These are phyloP conservation scores for Aspergillus puulaauensis DNA, from an alignment of 2,329 filamentous ascomycete species.

Conservation along the genomic window DNA sequence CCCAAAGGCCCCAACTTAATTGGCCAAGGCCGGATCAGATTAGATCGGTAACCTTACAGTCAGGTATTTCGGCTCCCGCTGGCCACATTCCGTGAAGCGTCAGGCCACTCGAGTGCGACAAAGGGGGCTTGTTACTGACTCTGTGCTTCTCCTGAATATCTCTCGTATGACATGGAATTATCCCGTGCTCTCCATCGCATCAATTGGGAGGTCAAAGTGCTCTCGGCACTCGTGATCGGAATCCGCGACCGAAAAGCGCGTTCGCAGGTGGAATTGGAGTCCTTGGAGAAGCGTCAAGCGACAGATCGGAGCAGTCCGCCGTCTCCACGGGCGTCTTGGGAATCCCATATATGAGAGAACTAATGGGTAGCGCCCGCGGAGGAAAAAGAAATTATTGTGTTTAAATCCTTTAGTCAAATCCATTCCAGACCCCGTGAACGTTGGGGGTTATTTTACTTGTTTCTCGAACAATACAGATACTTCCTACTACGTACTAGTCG, in stretches of 20 bases:
- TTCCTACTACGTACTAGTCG: no score
- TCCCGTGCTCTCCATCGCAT: not conserved
- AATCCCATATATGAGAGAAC: not conserved
- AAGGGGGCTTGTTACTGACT: not conserved
- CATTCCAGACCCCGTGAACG: not conserved
- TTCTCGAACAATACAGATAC: not conserved
- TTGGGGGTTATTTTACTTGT: not conserved
- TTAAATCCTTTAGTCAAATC: not conserved
- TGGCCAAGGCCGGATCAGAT: conserved; percentile 23
- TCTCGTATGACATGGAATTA: not conserved
- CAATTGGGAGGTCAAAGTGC: not conserved
- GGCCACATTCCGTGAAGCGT: conserved; percentile 8
- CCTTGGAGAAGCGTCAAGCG: not conserved
- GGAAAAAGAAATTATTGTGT: not conserved
- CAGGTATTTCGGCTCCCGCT: not conserved
- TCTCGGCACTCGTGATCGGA: not conserved
- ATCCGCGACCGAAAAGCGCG: not conserved
- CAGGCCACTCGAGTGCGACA: conserved; percentile 6
- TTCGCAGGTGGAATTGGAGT: conserved; percentile 2
- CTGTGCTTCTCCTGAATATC: not conserved
- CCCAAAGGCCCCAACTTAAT: not conserved
- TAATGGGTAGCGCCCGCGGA: not conserved
- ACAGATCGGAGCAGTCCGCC: conserved; percentile 15
- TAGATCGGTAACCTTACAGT: conserved; percentile 22
- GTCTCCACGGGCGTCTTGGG: conserved; percentile 6